Percentiles rank a stretch among this genome's conserved stretches.
These are phyloP conservation scores for Eucalyptus tenuipes DNA, from an alignment of 345 rosid genomes.

Conservation along the genomic window DNA sequence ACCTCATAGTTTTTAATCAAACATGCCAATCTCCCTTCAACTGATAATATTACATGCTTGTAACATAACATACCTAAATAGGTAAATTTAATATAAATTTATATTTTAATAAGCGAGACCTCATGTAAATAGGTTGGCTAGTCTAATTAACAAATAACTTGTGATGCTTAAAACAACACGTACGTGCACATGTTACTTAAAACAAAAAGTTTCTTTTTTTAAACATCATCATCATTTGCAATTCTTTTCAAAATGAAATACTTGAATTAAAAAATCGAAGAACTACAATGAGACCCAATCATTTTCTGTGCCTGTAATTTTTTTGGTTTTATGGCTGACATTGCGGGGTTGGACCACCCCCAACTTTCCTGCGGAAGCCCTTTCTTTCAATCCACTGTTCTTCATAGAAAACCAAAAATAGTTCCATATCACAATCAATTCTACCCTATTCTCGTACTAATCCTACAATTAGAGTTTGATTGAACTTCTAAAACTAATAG, in stretches of 20 bases:
- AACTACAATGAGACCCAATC: background rate
- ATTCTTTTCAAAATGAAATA: background rate
- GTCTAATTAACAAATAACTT: background rate
- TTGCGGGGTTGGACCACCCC: too few relatives aligned
- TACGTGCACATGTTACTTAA: background rate
- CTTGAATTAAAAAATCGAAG: background rate
- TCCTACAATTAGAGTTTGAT: too few relatives aligned
- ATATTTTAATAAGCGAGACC: background rate
- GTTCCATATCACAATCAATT: too few relatives aligned
- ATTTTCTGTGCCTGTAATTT: background rate
- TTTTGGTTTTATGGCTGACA: too few relatives aligned
- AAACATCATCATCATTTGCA: background rate
- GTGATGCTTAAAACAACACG: background rate
- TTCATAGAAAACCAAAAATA: too few relatives aligned
- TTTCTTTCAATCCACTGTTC: too few relatives aligned
- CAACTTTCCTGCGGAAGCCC: too few relatives aligned
- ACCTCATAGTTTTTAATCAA: background rate
- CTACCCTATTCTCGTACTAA: too few relatives aligned
- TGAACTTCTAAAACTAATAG: too few relatives aligned
- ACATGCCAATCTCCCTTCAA: background rate
- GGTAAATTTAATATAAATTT: background rate
- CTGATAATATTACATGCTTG: background rate
- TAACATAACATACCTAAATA: background rate
- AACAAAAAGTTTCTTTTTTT: background rate
- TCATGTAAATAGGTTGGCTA: background rate